These are phyloP conservation scores for Hibiscus tridactylites DNA, from an alignment of 345 rosid species.

Conservation along the genomic window DNA sequence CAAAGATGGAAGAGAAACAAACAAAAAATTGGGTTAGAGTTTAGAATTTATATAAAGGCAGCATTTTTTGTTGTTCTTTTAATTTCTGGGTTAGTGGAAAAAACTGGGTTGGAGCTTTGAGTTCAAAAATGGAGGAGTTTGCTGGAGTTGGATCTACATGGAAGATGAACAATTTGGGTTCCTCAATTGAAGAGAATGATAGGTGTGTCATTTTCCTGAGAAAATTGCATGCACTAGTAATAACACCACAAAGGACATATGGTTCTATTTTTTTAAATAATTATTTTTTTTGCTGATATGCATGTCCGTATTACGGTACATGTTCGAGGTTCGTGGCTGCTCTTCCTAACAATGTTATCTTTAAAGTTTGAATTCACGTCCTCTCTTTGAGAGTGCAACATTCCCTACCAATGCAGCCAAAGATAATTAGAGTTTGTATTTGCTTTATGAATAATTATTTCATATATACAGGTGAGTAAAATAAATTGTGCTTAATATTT, in stretches of 20 bases:
- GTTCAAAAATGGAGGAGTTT: constrained; percentile 1
- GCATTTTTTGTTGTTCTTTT: constrained; percentile 8
- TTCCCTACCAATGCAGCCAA: too few species aligned
- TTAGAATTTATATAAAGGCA: constrained; percentile 5
- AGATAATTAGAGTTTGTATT: background rate
- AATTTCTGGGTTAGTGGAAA: background rate
- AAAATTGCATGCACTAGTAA: constrained; percentile 21
- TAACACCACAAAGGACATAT: background rate
- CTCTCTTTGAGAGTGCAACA: too few species aligned
- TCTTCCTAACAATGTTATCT: too few species aligned
- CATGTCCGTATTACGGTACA: too few species aligned
- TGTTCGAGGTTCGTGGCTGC: too few species aligned
- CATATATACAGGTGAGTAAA: too few species aligned
- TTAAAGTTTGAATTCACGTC: too few species aligned
- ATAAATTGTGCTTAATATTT: background rate
- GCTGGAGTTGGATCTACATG: constrained; percentile 31
- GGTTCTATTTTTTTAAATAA: background rate
- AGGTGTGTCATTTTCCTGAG: constrained; percentile 41
- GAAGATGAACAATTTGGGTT: constrained; percentile 18
- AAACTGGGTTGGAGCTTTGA: background rate
- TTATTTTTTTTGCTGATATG: too few species aligned
- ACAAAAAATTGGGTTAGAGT: background rate
- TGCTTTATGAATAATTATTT: background rate
- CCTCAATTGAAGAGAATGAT: constrained; percentile 39
- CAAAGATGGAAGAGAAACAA: constrained; percentile 2